These are phyloP conservation scores for Epichloe typhina DNA, from an alignment of 2,329 filamentous ascomycete genomes.

Conservation along the genomic window DNA sequence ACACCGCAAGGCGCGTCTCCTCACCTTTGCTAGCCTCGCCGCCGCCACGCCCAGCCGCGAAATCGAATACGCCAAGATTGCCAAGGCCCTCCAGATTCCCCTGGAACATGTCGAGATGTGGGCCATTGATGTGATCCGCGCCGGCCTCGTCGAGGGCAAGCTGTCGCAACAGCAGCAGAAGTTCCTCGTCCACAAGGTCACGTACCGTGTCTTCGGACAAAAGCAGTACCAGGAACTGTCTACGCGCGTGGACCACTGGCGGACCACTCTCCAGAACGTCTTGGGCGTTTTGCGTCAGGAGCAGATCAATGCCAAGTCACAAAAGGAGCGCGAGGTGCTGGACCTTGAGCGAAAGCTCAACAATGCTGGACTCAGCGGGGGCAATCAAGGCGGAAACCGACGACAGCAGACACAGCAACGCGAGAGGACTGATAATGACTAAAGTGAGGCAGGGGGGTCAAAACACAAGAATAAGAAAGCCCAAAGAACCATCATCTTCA, in stretches of 20 bases:
- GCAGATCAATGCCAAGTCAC: slow-evolving; percentile 63
- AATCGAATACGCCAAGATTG: slow-evolving; percentile 76
- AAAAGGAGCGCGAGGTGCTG: slow-evolving; percentile 64
- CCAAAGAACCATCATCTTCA: too few relatives aligned
- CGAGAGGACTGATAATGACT: slow-evolving; percentile 43
- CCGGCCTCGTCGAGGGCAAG: slow-evolving; percentile 90
- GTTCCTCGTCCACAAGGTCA: slow-evolving; percentile 91
- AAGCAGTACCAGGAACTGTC: slow-evolving; percentile 97
- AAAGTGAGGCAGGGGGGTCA: slow-evolving; percentile 13
- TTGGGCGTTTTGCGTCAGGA: slow-evolving; percentile 66
- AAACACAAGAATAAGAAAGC: slow-evolving; percentile 4
- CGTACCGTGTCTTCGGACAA: slow-evolving; percentile 92
- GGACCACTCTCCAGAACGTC: slow-evolving; percentile 66
- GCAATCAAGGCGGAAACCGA: slow-evolving; percentile 18
- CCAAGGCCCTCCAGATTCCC: slow-evolving; percentile 72
- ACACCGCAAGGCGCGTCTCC: slow-evolving; percentile 88
- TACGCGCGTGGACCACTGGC: slow-evolving; percentile 83
- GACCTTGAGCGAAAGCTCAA: slow-evolving; percentile 56
- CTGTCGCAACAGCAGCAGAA: slow-evolving; percentile 84
- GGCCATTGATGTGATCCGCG: slow-evolving; percentile 96
- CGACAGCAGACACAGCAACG: slow-evolving; percentile 27
- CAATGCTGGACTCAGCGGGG: slow-evolving; percentile 24
- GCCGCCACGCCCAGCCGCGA: slow-evolving; percentile 73
- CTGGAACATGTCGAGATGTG: slow-evolving; percentile 86
- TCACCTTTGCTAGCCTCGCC: slow-evolving; percentile 83